A percentile compares a stretch with the other conserved stretches of the same genome.
These are phyloP conservation scores for Ogataea haglerorum DNA, from an alignment of 805 yeast genomes.

Conservation along the genomic window DNA sequence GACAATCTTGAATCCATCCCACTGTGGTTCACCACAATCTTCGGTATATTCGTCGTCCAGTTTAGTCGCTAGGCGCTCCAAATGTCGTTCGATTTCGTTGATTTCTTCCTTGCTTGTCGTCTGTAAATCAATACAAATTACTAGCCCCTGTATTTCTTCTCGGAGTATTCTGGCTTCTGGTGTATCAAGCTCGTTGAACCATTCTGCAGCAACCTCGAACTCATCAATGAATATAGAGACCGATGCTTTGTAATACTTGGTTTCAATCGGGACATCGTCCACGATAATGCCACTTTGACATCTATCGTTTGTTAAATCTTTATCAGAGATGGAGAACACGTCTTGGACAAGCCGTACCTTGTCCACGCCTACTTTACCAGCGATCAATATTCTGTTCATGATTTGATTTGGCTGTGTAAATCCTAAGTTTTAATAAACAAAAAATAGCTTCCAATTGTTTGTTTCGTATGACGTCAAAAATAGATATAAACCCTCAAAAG, in stretches of 20 bases:
- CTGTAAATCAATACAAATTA: slow-evolving; percentile 37
- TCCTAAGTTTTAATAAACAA: not conserved
- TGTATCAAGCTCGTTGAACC: slow-evolving; percentile 39
- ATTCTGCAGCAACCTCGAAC: slow-evolving; percentile 33
- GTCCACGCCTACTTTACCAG: slow-evolving; percentile 43
- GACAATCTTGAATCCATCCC: slow-evolving; percentile 37
- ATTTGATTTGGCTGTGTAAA: slow-evolving; percentile 7
- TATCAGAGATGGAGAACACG: not conserved
- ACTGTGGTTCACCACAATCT: slow-evolving; percentile 21
- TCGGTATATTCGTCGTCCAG: slow-evolving; percentile 26
- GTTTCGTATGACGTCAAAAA: slow-evolving; percentile 2
- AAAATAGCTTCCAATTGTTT: slow-evolving; percentile 3
- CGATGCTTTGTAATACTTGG: slow-evolving; percentile 28
- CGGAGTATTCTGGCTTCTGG: slow-evolving; percentile 42
- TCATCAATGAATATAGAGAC: slow-evolving; percentile 32
- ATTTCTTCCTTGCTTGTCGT: slow-evolving; percentile 1
- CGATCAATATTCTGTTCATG: slow-evolving; percentile 41
- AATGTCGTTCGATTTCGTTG: slow-evolving; percentile 14
- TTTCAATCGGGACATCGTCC: slow-evolving; percentile 20
- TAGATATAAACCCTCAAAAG: slow-evolving; percentile 1
- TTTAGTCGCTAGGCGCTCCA: slow-evolving; percentile 20
- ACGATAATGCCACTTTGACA: slow-evolving; percentile 5
- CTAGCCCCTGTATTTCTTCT: slow-evolving; percentile 43
- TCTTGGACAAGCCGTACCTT: slow-evolving; percentile 31
- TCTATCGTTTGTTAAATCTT: slow-evolving; percentile 1